phyloP scores from a whole-genome alignment of 2,329 filamentous ascomycete genomes.

The Raffaelea deltoideospora region DNA sequence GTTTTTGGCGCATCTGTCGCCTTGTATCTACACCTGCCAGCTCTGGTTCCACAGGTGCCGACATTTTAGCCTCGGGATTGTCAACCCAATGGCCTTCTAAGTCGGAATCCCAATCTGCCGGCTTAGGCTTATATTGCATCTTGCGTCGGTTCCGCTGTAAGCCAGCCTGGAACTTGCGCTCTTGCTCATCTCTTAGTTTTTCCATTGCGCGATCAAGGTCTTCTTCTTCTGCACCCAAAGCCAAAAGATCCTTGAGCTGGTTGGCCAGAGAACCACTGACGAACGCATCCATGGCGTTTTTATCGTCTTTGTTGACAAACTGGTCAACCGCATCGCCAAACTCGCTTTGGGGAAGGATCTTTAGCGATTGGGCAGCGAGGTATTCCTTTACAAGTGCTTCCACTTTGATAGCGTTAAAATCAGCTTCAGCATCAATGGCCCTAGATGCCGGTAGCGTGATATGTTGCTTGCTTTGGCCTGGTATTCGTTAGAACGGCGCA shows the following conservation, averaged over 20 bases:
- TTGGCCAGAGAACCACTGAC: constrained; percentile 55
- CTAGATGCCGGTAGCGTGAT: constrained; percentile 49
- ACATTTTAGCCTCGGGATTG: constrained; percentile 50
- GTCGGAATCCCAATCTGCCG: constrained; percentile 77
- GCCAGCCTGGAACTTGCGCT: constrained; percentile 55
- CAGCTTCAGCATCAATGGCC: constrained; percentile 37
- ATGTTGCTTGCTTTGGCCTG: constrained; percentile 27
- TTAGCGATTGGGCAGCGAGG: constrained; percentile 72
- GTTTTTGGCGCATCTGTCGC: constrained; percentile 3
- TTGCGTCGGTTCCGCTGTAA: constrained; percentile 29
- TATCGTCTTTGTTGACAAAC: constrained; percentile 92
- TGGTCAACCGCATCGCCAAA: constrained; percentile 88
- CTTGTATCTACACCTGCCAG: constrained; percentile 12
- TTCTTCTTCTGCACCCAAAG: constrained; percentile 51
- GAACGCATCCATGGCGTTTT: constrained; percentile 74
- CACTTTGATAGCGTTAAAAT: constrained; percentile 67
- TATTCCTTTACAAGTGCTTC: constrained; percentile 82
- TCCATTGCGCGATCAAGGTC: constrained; percentile 68
- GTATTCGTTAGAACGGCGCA: neutral
- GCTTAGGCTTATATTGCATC: constrained; percentile 55
- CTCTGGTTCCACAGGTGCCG: constrained; percentile 4
- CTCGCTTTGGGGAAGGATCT: constrained; percentile 80
- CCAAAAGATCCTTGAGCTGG: constrained; percentile 56
- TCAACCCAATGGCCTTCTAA: constrained; percentile 77
- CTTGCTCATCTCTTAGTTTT: constrained; percentile 51